Base-by-base conservation (phyloP, 2,329 filamentous ascomycete species). In the Aspergillus eucalypticola region DNA sequence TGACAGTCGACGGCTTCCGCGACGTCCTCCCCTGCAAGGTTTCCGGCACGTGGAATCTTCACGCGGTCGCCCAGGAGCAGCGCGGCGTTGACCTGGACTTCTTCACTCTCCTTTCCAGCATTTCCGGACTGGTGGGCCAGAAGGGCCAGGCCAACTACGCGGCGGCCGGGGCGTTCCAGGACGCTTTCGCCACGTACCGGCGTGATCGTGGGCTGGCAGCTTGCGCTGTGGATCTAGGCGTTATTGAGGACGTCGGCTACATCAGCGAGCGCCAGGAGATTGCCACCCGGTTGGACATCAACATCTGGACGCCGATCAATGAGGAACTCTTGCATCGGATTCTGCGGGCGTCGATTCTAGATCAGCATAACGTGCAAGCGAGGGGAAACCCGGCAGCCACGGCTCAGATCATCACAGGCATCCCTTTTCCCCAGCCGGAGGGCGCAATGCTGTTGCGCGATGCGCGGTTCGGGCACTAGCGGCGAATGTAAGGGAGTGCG, bases 1-100 rank as follows among this genome's bases (percentile, higher is more conserved):
- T 78, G 73, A 69, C 61, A 0, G 68, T 67, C 27, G 61, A 69
- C 1, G 68, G 77, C 35, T 79, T 69, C 63, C 67, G 63, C 3
- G 61, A 58, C 0, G 67, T 71, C 0, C 61, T 75, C 1, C 60
- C 64, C 21, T 68, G 73, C 1, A 80, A 79, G 60, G 64, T 71
- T 3, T n/a, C 60, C 6, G 63, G 63, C n/a, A 58, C 63, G 63
- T 71, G 69, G 68, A 74, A 68, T 41, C 63, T 71, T 7, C 72
- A 75, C 50, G 8, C 39, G 3, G 56, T 55, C 6, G 41, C 41
- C 5, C n/a, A 6, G 6, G 41, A 44, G 41, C n/a, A 25, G 23
- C 5, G 7, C 41, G 6, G 15, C n/a, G n/a, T 44, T n/a, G 6
- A n/a, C n/a, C 41, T 44, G 17, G 41, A 44, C 17, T 44, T 44